These are phyloP conservation scores for Endothia cerciana DNA, from an alignment of 2,329 filamentous ascomycete genomes.

Conservation along the genomic window DNA sequence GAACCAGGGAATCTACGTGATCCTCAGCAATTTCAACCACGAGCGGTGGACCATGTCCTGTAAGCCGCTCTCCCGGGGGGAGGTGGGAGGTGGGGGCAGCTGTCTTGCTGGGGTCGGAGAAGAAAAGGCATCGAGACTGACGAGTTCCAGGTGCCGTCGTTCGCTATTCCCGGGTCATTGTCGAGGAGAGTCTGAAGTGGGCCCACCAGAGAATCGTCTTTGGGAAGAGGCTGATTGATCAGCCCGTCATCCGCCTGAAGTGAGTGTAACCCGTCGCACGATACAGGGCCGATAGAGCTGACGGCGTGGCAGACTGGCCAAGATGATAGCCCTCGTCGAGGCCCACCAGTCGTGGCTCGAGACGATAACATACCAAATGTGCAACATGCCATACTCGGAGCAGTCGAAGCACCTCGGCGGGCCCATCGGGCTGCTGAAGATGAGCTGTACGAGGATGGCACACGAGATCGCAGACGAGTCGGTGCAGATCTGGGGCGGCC, in stretches of 20 bases:
- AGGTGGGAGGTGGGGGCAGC: background rate
- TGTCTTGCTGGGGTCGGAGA: no score
- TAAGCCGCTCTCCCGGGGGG: constrained; percentile 39
- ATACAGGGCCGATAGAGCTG: background rate
- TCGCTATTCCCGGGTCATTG: constrained; percentile 68
- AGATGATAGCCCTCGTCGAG: constrained; percentile 83
- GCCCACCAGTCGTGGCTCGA: constrained; percentile 87
- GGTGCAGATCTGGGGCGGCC: constrained; percentile 84
- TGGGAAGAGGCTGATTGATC: constrained; percentile 78
- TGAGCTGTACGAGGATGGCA: constrained; percentile 73
- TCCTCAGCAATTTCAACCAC: constrained; percentile 88
- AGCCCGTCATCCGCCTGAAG: constrained; percentile 84
- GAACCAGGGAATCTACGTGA: constrained; percentile 83
- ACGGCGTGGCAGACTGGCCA: constrained; percentile 57
- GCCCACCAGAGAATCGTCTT: constrained; percentile 85
- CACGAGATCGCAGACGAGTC: constrained; percentile 85
- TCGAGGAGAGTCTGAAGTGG: constrained; percentile 89
- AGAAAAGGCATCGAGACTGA: background rate
- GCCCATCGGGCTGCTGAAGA: constrained; percentile 82
- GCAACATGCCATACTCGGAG: constrained; percentile 77
- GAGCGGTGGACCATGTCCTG: constrained; percentile 79
- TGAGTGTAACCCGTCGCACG: background rate
- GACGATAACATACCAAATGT: constrained; percentile 86
- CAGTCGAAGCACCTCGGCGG: constrained; percentile 77
- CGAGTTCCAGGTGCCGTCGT: constrained; percentile 56